Conservation (phyloP, 1,284 basidiomycete species). For the Coniophora puteana region DNA sequence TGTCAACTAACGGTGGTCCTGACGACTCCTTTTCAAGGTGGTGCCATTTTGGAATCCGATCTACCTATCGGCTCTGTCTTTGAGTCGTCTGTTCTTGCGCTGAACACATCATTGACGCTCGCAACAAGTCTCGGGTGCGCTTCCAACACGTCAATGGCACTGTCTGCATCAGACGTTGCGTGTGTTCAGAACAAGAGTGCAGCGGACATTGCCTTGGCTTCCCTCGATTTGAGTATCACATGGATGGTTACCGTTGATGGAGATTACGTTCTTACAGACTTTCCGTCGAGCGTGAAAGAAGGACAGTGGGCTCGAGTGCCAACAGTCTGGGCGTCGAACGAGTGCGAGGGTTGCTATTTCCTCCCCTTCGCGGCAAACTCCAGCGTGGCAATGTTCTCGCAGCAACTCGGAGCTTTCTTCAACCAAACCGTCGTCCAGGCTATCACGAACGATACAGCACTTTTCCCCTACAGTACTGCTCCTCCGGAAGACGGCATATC, state of each 20-base stretch:
- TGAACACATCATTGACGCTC: slow-evolving; percentile 5
- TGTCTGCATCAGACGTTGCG: slow-evolving; percentile 1
- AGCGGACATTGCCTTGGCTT: slow-evolving; percentile 4
- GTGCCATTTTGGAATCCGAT: slow-evolving; percentile 13
- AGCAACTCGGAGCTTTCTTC: too few species aligned
- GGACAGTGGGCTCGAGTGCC: too few species aligned
- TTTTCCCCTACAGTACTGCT: neutral
- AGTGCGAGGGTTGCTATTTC: neutral
- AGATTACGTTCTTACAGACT: slow-evolving; percentile 6
- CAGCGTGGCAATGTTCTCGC: too few species aligned
- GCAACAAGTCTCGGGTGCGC: slow-evolving; percentile 7
- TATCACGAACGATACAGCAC: neutral
- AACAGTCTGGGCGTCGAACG: too few species aligned
- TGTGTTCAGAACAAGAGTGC: slow-evolving; percentile 6
- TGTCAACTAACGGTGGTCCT: neutral
- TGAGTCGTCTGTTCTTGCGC: slow-evolving; percentile 6
- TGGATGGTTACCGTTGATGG: slow-evolving; percentile 8
- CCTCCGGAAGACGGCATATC: neutral
- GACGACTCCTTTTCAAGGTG: slow-evolving; percentile 1
- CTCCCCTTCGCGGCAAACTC: too few species aligned
- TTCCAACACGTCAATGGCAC: slow-evolving; percentile 4
- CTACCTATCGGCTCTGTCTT: slow-evolving; percentile 11
- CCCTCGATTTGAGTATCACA: slow-evolving; percentile 3
- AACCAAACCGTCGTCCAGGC: neutral
- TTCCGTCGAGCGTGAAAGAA: too few species aligned